Evolutionary conservation across 306 rosid species (phyloP).

Genomic region (Abrus pulchellus): DNA sequence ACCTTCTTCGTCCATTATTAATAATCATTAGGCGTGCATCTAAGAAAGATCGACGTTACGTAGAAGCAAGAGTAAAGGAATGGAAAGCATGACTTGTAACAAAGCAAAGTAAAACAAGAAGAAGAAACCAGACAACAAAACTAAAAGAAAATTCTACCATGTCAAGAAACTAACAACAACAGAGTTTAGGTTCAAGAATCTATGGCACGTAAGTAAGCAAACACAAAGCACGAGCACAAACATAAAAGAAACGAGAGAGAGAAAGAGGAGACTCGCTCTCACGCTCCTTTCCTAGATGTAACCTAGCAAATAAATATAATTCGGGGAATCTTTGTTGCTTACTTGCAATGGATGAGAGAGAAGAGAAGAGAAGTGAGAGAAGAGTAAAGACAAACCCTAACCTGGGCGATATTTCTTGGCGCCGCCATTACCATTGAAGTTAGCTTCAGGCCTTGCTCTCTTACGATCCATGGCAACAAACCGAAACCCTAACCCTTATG

Average conservation of each 20-base stretch:
- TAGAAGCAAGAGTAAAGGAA: not conserved
- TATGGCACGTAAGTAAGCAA: too few relatives aligned
- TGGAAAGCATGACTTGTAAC: not conserved
- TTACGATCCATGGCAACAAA: slow-evolving; percentile 59
- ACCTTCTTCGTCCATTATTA: not conserved
- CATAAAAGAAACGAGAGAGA: too few relatives aligned
- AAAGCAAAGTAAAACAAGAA: not conserved
- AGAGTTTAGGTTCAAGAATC: too few relatives aligned
- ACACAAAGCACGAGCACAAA: not conserved
- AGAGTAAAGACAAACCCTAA: slow-evolving; percentile 53
- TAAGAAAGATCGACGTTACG: not conserved
- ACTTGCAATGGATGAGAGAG: not conserved
- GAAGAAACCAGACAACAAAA: not conserved
- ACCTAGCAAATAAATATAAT: too few relatives aligned
- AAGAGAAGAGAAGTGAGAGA: not conserved
- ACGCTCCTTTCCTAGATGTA: too few relatives aligned
- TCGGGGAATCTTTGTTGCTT: not conserved
- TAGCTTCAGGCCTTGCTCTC: slow-evolving; percentile 69
- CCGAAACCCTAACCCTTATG: not conserved
- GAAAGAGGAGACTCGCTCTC: too few relatives aligned
- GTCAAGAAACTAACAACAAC: not conserved
- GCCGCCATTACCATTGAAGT: slow-evolving; percentile 81
- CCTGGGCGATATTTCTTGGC: slow-evolving; percentile 65
- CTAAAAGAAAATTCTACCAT: not conserved
- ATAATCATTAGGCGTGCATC: too few relatives aligned